These are phyloP conservation scores for Auricularia sp. DNA, from an alignment of 768 basidiomycete genomes.

Conservation along the genomic window DNA sequence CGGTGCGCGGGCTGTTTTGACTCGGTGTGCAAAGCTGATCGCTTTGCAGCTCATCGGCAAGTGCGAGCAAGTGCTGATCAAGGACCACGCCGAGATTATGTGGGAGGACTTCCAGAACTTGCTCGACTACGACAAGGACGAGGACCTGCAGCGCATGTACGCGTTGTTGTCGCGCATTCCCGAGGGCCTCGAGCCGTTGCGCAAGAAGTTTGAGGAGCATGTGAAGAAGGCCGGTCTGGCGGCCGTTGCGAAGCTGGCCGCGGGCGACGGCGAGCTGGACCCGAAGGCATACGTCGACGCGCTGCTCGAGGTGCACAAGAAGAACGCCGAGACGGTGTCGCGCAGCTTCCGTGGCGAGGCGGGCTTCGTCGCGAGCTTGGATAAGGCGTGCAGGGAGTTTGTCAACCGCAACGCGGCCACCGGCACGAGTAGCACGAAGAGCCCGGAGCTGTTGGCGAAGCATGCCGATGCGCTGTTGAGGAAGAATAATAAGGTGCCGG, in stretches of 20 bases:
- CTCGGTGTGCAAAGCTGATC: constrained; percentile 24
- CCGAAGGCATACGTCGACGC: constrained; percentile 94
- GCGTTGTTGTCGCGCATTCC: too few species aligned
- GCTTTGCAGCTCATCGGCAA: constrained; percentile 77
- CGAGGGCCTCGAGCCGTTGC: too few species aligned
- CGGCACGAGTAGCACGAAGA: constrained; percentile 67
- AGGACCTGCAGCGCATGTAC: too few species aligned
- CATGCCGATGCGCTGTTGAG: constrained; percentile 81
- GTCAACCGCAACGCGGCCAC: constrained; percentile 91
- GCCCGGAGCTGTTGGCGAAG: constrained; percentile 86
- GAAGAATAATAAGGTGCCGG: constrained; percentile 92
- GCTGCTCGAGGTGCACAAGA: constrained; percentile 80
- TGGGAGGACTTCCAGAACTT: too few species aligned
- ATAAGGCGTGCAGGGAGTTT: constrained; percentile 86
- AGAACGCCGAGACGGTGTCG: constrained; percentile 88
- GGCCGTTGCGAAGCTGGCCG: too few species aligned
- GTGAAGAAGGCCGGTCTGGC: too few species aligned
- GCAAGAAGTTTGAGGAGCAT: too few species aligned
- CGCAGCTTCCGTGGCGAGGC: constrained; percentile 83
- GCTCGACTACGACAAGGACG: too few species aligned
- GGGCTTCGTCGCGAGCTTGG: constrained; percentile 86
- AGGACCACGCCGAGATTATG: too few species aligned
- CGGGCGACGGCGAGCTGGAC: constrained; percentile 42
- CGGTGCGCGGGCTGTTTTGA: constrained; percentile 20
- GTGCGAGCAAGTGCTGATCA: too few species aligned